Base-by-base conservation (phyloP, 2,329 filamentous ascomycete genomes). In the Cytospora mali region DNA sequence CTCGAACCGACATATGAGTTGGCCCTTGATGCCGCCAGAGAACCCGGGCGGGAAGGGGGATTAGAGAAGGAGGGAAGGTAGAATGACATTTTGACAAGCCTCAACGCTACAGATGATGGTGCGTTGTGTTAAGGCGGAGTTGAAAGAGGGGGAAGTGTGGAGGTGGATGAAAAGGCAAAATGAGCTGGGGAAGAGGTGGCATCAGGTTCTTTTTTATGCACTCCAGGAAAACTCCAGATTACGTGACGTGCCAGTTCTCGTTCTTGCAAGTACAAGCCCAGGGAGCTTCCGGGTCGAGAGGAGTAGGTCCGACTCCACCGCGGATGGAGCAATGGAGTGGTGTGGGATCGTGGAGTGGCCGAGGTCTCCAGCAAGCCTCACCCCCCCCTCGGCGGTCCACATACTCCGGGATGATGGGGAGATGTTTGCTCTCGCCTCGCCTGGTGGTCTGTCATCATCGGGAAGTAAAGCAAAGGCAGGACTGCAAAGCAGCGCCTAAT, bases 1-100 rank as follows among this genome's bases (percentile, higher is more conserved):
- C 63, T 57, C 7, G 63, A 65, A 13, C 42, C 51, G 48, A 52
- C 61, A 21, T 63, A 63, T 7, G 63, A 65, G 14, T 65, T 65
- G 27, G 60, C 55, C 33, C 63, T 56, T 35, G 63, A 65, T 21
- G 60, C 60, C 4, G 63, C 63, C 56, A 65, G 61, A 52, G 63
- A 65, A 2, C 63, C 63, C 31, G 63, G 63, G 39, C 63, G 59
- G 2, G 63, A 65, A 2, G 61, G 63, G 35, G 63, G 60, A 29
- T 50, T 50, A 3, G 63, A 58, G 16, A 65, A 65, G 25, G 63
- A 65, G 21, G 63, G 63, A 9, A 65, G 55, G 35, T 65, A 65
- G 33, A 25, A 55, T 35, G 63, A 63, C 63, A 65, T 65, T 11
- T 59, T 35, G 10, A 23, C 13, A 42, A 11, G 39, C 35, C 51